Percentiles rank a stretch among this genome's conserved stretches.
Evolutionary conservation across 1,284 basidiomycete genomes (phyloP).

Genomic region (Tilletia caries): DNA sequence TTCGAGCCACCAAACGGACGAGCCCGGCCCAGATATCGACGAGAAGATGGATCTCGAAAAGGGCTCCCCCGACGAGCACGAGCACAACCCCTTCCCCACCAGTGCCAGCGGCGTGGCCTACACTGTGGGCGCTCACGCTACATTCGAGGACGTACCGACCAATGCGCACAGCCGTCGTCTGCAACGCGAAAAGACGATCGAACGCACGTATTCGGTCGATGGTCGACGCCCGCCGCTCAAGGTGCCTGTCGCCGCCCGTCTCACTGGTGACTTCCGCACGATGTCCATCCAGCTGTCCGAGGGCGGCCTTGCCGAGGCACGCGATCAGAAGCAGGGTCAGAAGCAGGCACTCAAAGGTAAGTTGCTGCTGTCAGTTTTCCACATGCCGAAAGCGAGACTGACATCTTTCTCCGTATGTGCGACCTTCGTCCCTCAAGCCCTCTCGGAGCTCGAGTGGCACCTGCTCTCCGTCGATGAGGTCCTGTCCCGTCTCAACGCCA

Average conservation of each 20-base stretch:
- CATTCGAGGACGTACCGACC: not conserved
- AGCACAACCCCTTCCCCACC: not conserved
- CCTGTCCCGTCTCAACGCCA: constrained; percentile 56
- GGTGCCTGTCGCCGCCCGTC: constrained; percentile 24
- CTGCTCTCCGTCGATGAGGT: constrained; percentile 58
- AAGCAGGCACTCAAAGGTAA: constrained; percentile 21
- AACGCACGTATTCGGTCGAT: constrained; percentile 26
- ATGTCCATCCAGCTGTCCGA: constrained; percentile 42
- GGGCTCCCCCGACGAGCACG: constrained; percentile 8
- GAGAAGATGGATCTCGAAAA: constrained; percentile 4
- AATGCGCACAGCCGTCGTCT: not conserved
- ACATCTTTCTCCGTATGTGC: too few relatives aligned
- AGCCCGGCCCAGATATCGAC: not conserved
- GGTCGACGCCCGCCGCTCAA: constrained; percentile 20
- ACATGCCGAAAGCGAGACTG: constrained; percentile 23
- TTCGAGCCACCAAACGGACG: not conserved
- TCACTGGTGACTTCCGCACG: constrained; percentile 45
- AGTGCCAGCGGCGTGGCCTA: not conserved
- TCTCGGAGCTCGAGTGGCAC: constrained; percentile 62
- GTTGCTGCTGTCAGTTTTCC: too few relatives aligned
- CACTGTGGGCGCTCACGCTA: not conserved
- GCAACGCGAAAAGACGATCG: constrained; percentile 13
- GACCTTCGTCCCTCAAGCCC: too few relatives aligned
- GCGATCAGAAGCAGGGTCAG: constrained; percentile 14
- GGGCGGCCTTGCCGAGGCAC: constrained; percentile 26